These are phyloP conservation scores for Corylus heterophylla DNA, from an alignment of 306 rosid species.

Conservation along the genomic window DNA sequence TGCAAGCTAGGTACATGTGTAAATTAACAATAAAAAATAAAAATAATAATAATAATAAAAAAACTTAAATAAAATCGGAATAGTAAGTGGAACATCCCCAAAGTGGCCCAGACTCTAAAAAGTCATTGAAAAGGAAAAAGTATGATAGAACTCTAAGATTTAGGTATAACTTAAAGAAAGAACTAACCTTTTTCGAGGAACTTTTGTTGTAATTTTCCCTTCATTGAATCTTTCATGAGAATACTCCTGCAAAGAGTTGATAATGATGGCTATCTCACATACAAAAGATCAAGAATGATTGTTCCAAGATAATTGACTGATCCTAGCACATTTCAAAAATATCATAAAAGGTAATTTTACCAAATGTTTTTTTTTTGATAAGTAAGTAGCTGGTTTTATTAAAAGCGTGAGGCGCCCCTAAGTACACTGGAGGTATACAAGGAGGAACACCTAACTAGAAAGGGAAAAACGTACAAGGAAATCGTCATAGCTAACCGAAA, in stretches of 20 bases:
- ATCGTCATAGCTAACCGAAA: no score
- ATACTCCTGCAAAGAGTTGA: slow-evolving; percentile 59
- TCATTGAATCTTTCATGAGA: slow-evolving; percentile 53
- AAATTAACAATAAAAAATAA: no score
- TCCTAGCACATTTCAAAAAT: neutral
- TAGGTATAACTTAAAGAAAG: slow-evolving; percentile 20
- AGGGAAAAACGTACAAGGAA: no score
- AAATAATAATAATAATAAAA: no score
- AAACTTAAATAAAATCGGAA: neutral
- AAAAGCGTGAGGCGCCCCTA: no score
- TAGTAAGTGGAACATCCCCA: neutral
- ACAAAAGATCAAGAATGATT: neutral
- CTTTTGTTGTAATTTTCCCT: slow-evolving; percentile 59
- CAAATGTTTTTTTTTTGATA: no score
- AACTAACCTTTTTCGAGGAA: slow-evolving; percentile 55
- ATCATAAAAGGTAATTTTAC: neutral
- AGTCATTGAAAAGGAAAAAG: neutral
- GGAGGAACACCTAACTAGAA: no score
- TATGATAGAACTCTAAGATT: neutral
- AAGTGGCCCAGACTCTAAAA: neutral
- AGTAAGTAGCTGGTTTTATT: no score
- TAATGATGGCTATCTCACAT: slow-evolving; percentile 1
- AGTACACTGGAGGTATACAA: no score
- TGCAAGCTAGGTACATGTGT: no score
- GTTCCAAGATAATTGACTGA: neutral